Base-by-base conservation (phyloP, 805 yeast species). In the Candida nanaspora region DNA sequence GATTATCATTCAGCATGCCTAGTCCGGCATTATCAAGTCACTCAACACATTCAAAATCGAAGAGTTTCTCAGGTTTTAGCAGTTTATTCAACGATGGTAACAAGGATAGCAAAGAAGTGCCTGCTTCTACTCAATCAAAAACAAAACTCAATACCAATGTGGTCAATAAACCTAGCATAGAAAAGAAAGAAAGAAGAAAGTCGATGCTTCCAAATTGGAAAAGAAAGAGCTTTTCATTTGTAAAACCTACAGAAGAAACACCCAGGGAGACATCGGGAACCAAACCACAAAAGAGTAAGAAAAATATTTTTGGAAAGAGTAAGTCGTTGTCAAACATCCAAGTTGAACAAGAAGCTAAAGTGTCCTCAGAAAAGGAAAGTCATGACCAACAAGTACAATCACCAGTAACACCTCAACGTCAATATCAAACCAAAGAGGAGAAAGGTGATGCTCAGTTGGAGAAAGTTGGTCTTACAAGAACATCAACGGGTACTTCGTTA, bases 201-300 rank as follows among this genome's bases (percentile, higher is more conserved):
- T 56, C 62, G 38, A 43, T 60, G n/a, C 41, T 60, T 9, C 43
- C 53, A 4, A 43, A 48, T 6, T 60, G 65, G 65, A 59, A 53
- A 30, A 51, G 65, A 45, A 57, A 51, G 38, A 55, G 61, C 30
- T 34, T 55, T 9, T 38, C 51, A 0, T 41, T 43, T 37, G 47
- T 43, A 4, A 46, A 41, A 37, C 43, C 52, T 46, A 45, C 8
- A 6, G 36, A 33, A 33, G 36, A 33, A 5, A 8, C 27, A 23
- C 27, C 7, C 7, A 23, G 27, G 10, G 6, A 31, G 16, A 22
- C n/a, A n/a, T n/a, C n/a, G n/a, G n/a, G n/a, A n/a, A 13, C 25
- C 2, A 37, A 38, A 15, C 22, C 29, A n/a, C 45, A 42, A 21
- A 35, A 38, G 16, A 39, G 26, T 25, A 41, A 47, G 16, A 33